phyloP scores from a whole-genome alignment of 805 yeast genomes.

The Candida peoriensis region DNA sequence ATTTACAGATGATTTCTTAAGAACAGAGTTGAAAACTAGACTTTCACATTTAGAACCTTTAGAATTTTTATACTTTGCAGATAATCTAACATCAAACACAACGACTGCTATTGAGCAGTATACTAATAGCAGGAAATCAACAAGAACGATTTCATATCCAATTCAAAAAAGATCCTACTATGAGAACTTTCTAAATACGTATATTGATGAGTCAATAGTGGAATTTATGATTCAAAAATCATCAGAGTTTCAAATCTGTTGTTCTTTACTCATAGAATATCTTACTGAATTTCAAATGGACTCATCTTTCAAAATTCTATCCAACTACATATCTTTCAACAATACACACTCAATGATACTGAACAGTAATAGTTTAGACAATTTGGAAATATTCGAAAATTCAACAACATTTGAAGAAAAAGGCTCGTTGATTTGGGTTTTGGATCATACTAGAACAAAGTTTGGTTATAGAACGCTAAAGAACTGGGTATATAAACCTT shows the following conservation, averaged over 20 bases:
- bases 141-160: constrained; percentile 15
- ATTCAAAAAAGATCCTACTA: constrained; percentile 10
- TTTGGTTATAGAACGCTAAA: constrained; percentile 67
- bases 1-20: constrained; percentile 53
- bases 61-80: constrained; percentile 55
- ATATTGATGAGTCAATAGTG: constrained; percentile 17
- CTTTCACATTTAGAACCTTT: constrained; percentile 69
- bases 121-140: constrained; percentile 2
- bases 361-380: constrained; percentile 60
- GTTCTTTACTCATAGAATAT: constrained; percentile 46
- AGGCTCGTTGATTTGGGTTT: constrained; percentile 76
- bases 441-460: constrained; percentile 75
- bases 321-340: constrained; percentile 49
- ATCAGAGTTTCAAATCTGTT: constrained; percentile 30
- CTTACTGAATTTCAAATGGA: constrained; percentile 60
- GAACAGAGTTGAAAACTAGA: constrained; percentile 70
- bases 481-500: constrained; percentile 74
- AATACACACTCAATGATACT: constrained; percentile 45
- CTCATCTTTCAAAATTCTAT: constrained; percentile 44
- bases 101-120: constrained; percentile 27
- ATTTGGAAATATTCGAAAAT: constrained; percentile 72
- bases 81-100: constrained; percentile 23
- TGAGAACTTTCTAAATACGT: constrained; percentile 12
- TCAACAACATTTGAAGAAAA: constrained; percentile 46
- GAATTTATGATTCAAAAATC: constrained; percentile 23